Conservation (phyloP, 345 rosid species). For the Gossypioides kirkii region DNA sequence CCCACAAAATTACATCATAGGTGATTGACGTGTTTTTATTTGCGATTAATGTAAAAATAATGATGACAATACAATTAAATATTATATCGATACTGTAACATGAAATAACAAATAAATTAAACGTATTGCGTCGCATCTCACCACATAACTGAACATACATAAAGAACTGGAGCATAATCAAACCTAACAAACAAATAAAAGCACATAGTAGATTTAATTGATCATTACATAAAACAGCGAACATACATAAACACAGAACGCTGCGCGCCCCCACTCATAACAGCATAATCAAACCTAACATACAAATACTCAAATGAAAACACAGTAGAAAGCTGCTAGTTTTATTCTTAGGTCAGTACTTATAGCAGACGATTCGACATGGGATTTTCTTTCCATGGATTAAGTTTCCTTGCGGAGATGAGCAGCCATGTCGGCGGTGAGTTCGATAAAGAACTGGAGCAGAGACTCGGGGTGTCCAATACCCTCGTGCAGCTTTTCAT, state of each 20-base stretch:
- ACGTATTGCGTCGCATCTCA: too few relatives aligned
- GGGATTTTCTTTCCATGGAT: neutral
- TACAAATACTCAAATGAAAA: neutral
- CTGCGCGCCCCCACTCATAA: neutral
- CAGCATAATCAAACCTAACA: neutral
- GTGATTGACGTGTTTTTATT: too few relatives aligned
- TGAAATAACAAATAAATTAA: too few relatives aligned
- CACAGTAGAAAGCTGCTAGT: neutral
- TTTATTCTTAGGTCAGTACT: slow-evolving; percentile 3
- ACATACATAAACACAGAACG: neutral
- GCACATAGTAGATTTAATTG: neutral
- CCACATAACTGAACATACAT: too few relatives aligned
- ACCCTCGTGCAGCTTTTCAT: slow-evolving; percentile 23
- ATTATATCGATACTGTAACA: too few relatives aligned
- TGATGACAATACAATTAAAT: too few relatives aligned
- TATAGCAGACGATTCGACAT: neutral
- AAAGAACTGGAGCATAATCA: too few relatives aligned
- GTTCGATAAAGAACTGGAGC: neutral
- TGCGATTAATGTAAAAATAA: too few relatives aligned
- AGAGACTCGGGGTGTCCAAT: slow-evolving; percentile 19
- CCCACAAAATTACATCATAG: too few relatives aligned
- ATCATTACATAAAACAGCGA: too few relatives aligned
- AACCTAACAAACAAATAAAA: neutral
- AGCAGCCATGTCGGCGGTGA: slow-evolving; percentile 20
- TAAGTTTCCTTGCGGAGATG: slow-evolving; percentile 11